Evolutionary conservation across 2,329 filamentous ascomycete species (phyloP), one percentile per base, ranked within the genome.

Genomic region (Neonectria sp.): DNA sequence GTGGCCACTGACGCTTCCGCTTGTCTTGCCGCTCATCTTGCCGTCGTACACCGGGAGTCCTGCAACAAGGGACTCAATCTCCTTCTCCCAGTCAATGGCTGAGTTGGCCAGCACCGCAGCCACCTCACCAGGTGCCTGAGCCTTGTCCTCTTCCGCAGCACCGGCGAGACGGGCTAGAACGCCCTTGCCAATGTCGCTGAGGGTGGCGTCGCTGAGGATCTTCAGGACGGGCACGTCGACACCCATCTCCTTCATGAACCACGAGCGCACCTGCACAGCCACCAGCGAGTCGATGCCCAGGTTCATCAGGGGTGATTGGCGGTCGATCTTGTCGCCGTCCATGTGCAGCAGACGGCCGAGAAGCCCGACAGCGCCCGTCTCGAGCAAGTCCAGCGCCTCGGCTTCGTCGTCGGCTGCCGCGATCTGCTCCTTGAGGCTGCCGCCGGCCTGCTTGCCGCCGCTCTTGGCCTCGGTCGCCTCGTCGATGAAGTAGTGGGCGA

Each of bases 191-290:
- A 52, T 52, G 15, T 52, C 48, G 27, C 27, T 31, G 48, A 52
- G 48, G 15, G 48, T 52, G 48, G 48, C 48, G 17, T 52, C 48
- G 48, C 48, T 52, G 48, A 53, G 49, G 29, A 53, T 53, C 29
- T 35, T 53, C 2, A 53, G 49, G 4, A 35, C 49, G 2, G 49
- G 49, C n/a, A 53, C 29, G 29, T 53, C 29, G 29, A 53, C 49
- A 5, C 29, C 29, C 9, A 53, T n/a, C 29, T 53, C 29, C 17
- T 53, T 53, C 49, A 53, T 33, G 49, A 53, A 53, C 49, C 49
- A 53, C 29, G 49, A 53, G 15, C 49, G 29, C 13, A 53, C 29
- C n/a, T 35, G 49, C 15, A 53, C 49, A 1, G 49, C 49, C 15
- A 53, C 49, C 15, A 53, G 49, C 17, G 49, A 53, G 29, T 53